These are phyloP conservation scores for Fraxinus pennsylvanica DNA, from an alignment of 257 asterid species.

Conservation along the genomic window DNA sequence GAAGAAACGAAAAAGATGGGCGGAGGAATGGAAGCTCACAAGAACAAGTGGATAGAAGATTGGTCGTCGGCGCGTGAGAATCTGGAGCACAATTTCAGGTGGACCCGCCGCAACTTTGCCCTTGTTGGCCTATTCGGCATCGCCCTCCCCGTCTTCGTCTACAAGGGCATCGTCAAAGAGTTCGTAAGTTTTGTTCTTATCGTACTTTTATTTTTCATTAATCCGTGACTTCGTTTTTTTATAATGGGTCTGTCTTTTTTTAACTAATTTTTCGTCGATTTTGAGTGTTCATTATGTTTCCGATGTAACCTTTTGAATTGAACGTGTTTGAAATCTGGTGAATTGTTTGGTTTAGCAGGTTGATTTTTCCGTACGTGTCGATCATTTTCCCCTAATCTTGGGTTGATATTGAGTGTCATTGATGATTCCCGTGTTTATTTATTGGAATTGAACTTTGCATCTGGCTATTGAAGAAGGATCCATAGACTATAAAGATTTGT, in stretches of 20 bases:
- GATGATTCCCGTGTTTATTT: conserved; percentile 1
- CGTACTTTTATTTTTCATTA: neutral
- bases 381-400: neutral
- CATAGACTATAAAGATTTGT: neutral
- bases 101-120: conserved; percentile 88
- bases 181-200: conserved; percentile 48
- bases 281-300: neutral
- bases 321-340: neutral
- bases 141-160: conserved; percentile 72
- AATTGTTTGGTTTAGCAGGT: neutral
- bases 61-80: conserved; percentile 83
- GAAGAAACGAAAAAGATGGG: conserved; percentile 53
- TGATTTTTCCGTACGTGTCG: neutral
- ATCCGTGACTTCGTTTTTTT: neutral
- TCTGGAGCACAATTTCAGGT: conserved; percentile 82
- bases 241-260: neutral
- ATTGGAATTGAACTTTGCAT: neutral
- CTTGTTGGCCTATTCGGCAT: conserved; percentile 83
- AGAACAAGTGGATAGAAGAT: conserved; percentile 87
- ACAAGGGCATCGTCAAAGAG: conserved; percentile 87
- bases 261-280: conserved; percentile 15
- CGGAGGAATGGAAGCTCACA: conserved; percentile 87
- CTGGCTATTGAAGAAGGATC: conserved; percentile 6
- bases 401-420: neutral
- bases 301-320: neutral